Percentiles rank a stretch among this genome's conserved stretches.
Evolutionary conservation across 768 basidiomycete species (phyloP).

Genomic region (Mycena sanguinolenta): DNA sequence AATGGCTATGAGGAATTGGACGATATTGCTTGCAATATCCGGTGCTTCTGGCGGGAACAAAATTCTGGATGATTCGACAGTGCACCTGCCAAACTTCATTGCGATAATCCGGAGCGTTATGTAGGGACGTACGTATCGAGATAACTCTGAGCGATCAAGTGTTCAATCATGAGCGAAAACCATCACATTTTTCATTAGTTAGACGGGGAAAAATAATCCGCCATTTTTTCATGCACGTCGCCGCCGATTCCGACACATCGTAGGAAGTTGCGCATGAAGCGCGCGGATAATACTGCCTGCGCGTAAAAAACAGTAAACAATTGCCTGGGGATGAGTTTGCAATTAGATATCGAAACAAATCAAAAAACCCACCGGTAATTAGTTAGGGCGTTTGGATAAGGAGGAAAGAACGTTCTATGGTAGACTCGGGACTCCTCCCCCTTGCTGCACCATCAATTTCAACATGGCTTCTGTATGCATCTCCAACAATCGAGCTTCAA

Average conservation of each 20-base stretch:
- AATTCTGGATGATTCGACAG: background rate
- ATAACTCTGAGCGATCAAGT: background rate
- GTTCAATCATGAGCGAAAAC: background rate
- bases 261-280: background rate
- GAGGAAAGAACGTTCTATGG: too few species aligned
- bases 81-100: background rate
- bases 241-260: constrained; percentile 9
- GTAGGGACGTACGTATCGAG: background rate
- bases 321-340: background rate
- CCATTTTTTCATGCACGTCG: too few species aligned
- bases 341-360: background rate
- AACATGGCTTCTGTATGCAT: constrained; percentile 1
- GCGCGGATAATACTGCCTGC: background rate
- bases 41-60: background rate
- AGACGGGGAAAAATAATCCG: constrained; percentile 1
- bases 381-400: background rate
- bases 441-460: background rate
- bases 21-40: background rate
- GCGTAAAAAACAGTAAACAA: background rate
- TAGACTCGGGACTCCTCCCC: too few species aligned
- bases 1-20: too few species aligned
- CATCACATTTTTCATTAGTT: background rate
- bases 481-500: constrained; percentile 10
- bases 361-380: too few species aligned
- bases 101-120: background rate